Evolutionary conservation across 495 filamentous ascomycete species (phyloP).

Genomic region (Penicillium argentinense): DNA sequence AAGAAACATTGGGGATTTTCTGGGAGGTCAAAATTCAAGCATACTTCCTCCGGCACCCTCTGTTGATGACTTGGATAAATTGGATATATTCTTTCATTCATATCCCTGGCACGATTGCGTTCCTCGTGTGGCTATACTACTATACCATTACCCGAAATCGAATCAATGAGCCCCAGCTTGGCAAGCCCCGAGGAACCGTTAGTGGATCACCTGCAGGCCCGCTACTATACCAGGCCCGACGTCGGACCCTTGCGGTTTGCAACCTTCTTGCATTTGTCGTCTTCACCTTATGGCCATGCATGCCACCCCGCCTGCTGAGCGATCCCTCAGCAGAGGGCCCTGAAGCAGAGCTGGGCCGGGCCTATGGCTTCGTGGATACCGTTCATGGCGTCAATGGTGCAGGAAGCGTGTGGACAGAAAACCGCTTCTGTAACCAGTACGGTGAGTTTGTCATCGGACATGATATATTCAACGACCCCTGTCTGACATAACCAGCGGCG

Average conservation of each 20-base stretch:
- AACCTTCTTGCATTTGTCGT: slow-evolving; percentile 76
- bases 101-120: slow-evolving; percentile 75
- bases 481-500: slow-evolving; percentile 51
- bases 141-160: slow-evolving; percentile 57
- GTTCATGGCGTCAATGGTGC: slow-evolving; percentile 65
- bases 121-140: slow-evolving; percentile 66
- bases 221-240: slow-evolving; percentile 55
- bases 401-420: slow-evolving; percentile 70
- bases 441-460: too few species aligned
- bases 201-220: slow-evolving; percentile 48
- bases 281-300: slow-evolving; percentile 77
- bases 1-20: slow-evolving; percentile 55
- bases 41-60: slow-evolving; percentile 48
- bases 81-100: slow-evolving; percentile 78
- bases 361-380: slow-evolving; percentile 73
- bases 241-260: slow-evolving; percentile 71
- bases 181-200: slow-evolving; percentile 33
- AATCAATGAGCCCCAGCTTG: slow-evolving; percentile 35
- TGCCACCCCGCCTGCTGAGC: slow-evolving; percentile 72
- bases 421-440: slow-evolving; percentile 67
- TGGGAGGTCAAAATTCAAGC: slow-evolving; percentile 56
- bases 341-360: slow-evolving; percentile 47
- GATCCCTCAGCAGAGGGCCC: slow-evolving; percentile 45
- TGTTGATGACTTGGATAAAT: slow-evolving; percentile 56
- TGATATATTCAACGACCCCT: too few species aligned